These are phyloP conservation scores for Candida ascalaphidarum DNA, from an alignment of 805 yeast species.

Conservation along the genomic window DNA sequence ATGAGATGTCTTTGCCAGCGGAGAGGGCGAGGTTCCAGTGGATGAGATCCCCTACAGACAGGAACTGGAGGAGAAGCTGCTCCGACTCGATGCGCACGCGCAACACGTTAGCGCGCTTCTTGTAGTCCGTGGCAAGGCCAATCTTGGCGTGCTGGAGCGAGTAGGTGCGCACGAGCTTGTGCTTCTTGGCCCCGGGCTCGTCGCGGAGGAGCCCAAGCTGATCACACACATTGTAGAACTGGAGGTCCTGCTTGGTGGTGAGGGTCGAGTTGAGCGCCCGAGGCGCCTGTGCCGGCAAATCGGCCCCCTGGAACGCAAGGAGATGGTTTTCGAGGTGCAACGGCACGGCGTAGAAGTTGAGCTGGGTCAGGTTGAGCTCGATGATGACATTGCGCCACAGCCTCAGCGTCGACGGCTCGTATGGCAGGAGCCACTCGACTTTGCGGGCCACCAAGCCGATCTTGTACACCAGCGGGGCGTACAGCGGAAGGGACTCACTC, in stretches of 20 bases:
- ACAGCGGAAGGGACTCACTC: conserved; percentile 51
- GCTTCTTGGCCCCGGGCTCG: neutral
- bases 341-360: conserved; percentile 54
- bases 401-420: conserved; percentile 56
- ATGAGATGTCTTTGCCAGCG: conserved; percentile 70
- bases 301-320: conserved; percentile 12
- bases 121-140: conserved; percentile 83
- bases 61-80: conserved; percentile 66
- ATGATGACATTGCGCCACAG: conserved; percentile 64
- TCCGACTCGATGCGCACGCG: conserved; percentile 77
- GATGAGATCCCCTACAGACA: conserved; percentile 56
- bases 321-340: conserved; percentile 19
- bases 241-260: conserved; percentile 18
- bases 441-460: conserved; percentile 55
- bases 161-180: conserved; percentile 46
- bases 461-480: conserved; percentile 57
- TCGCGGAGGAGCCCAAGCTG: conserved; percentile 7
- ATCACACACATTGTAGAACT: conserved; percentile 16
- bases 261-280: conserved; percentile 10
- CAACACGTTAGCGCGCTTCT: conserved; percentile 57
- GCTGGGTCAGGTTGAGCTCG: conserved; percentile 81
- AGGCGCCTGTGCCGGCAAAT: no score
- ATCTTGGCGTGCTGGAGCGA: conserved; percentile 77
- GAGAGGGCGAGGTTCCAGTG: conserved; percentile 70
- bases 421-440: conserved; percentile 71